Base-by-base conservation (phyloP, 768 basidiomycete species). In the Naganishia friedmannii region DNA sequence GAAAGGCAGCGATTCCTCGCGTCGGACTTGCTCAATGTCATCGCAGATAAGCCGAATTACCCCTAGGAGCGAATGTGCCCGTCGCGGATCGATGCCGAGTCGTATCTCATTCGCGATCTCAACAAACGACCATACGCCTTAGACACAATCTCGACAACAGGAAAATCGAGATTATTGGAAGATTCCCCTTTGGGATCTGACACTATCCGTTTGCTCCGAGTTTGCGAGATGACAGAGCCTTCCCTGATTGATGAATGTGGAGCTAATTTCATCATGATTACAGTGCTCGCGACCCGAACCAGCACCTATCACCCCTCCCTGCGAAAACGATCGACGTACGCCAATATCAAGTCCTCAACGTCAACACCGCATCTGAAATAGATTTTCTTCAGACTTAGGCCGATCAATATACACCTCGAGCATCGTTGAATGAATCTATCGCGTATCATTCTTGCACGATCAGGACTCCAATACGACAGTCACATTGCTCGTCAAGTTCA, bases 251-350 rank as follows among this genome's bases (percentile, higher is more conserved):
- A n/a, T 51, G 23, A 21, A 51, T 51, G 23, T 17, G 3, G 48
- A n/a, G n/a, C 19, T n/a, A 51, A 51, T 10, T 13, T 17, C 53
- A 15, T 56, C 39, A 21, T 45, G 34, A 1, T 57, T 53, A 73
- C 73, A 79, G 79, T 45, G 75, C 78, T 80, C 79, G 79, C 79
- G 79, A 80, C 79, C 79, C 79, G 76, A 67, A 76, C 79, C 79
- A 74, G 79, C 77, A 74, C 68, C 68, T 65, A 66, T 68, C 72
- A 70, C 68, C 63, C 66, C 63, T 53, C n/a, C 32, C 28, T 26
- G 15, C 42, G 55, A 28, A 56, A 57, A 48, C 42, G 10, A 53
- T 56, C 58, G 45, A 32, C 45, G 46, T 53, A 56, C 67, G 55
- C 57, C 65, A n/a, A 53, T 48, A 53, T 58, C 55, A 65, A 46